phyloP scores from a whole-genome alignment of 2,329 filamentous ascomycete genomes.

The Leptographium wingfieldii region DNA sequence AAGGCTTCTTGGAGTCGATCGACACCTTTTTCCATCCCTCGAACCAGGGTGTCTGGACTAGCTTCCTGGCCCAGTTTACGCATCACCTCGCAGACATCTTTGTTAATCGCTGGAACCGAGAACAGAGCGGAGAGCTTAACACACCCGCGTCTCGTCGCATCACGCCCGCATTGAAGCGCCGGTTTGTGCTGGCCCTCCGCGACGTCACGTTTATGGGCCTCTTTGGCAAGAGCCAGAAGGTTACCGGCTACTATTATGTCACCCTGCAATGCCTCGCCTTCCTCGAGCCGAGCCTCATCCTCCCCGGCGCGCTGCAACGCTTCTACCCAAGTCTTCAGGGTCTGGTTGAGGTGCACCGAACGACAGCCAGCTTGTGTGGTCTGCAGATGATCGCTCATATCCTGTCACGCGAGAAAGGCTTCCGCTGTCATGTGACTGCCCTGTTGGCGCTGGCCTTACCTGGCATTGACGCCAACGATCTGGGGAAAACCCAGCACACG shows the following conservation, averaged over 20 bases:
- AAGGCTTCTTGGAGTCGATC: constrained; percentile 85
- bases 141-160: constrained; percentile 69
- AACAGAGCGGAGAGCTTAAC: constrained; percentile 84
- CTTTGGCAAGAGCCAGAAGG: constrained; percentile 86
- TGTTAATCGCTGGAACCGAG: constrained; percentile 93
- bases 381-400: constrained; percentile 84
- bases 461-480: constrained; percentile 92
- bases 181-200: constrained; percentile 78
- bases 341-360: constrained; percentile 91
- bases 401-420: constrained; percentile 90
- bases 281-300: constrained; percentile 78
- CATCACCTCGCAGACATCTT: constrained; percentile 93
- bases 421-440: constrained; percentile 88
- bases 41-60: constrained; percentile 87
- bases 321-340: constrained; percentile 97
- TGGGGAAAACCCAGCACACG: constrained; percentile 92
- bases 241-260: constrained; percentile 83
- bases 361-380: constrained; percentile 82
- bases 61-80: constrained; percentile 75
- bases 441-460: constrained; percentile 85
- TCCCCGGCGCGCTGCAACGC: constrained; percentile 84
- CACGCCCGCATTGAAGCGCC: constrained; percentile 66
- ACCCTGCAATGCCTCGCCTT: constrained; percentile 82
- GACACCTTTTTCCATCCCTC: constrained; percentile 99
- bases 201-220: constrained; percentile 98